These are phyloP conservation scores for Biscogniauxia sp. DNA, from an alignment of 2,329 filamentous ascomycete species.

Conservation along the genomic window DNA sequence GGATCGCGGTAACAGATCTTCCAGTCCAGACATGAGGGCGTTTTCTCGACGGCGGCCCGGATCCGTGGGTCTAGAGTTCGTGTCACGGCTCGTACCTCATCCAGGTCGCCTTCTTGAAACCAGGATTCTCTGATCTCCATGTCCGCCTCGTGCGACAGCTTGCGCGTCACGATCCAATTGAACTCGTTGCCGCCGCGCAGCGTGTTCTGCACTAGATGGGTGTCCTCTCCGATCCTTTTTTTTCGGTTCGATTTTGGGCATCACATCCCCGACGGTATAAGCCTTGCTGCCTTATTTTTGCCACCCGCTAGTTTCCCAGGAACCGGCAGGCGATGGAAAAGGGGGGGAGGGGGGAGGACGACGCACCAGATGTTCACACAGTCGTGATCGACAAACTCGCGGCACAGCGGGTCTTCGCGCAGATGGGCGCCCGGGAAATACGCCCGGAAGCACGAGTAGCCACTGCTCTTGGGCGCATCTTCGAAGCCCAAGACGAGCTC, in stretches of 20 bases:
- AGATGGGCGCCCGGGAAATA: slow-evolving; percentile 40
- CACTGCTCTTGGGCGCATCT: slow-evolving; percentile 50
- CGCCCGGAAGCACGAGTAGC: slow-evolving; percentile 52
- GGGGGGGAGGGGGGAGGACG: background rate
- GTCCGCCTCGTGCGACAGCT: slow-evolving; percentile 39
- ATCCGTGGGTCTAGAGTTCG: slow-evolving; percentile 43
- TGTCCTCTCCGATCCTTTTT: slow-evolving; percentile 40
- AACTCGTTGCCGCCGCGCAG: slow-evolving; percentile 42
- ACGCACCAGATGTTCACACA: slow-evolving; percentile 42
- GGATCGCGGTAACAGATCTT: slow-evolving; percentile 55
- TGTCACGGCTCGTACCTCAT: slow-evolving; percentile 38
- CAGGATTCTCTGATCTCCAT: slow-evolving; percentile 46
- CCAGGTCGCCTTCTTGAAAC: slow-evolving; percentile 47
- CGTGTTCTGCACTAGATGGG: slow-evolving; percentile 44
- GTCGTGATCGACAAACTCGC: slow-evolving; percentile 41
- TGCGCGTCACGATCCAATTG: slow-evolving; percentile 47
- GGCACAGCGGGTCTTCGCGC: slow-evolving; percentile 34
- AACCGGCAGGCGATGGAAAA: background rate
- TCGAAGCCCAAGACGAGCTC: slow-evolving; percentile 51
- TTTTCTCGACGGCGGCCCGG: slow-evolving; percentile 44
- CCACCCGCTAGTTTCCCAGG: background rate
- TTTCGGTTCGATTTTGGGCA: background rate
- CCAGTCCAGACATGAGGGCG: slow-evolving; percentile 48
- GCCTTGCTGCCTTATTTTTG: background rate
- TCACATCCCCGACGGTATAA: slow-evolving; percentile 2